These are phyloP conservation scores for Penicillium sp. DNA, from an alignment of 2,329 filamentous ascomycete species.

Conservation along the genomic window DNA sequence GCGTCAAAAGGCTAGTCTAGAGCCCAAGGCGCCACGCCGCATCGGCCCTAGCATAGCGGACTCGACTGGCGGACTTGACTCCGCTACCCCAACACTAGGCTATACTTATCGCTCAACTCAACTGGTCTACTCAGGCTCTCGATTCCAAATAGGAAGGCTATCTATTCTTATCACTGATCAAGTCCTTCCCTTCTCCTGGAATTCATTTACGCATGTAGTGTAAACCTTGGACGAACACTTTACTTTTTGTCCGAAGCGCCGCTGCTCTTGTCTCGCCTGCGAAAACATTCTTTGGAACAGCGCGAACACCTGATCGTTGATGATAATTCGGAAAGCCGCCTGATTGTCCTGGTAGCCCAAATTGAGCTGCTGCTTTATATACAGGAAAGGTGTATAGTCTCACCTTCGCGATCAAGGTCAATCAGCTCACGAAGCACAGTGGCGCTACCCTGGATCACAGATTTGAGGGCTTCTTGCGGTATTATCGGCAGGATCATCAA, in stretches of 20 bases:
- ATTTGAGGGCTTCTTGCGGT: constrained; percentile 25
- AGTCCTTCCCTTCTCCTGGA: background rate
- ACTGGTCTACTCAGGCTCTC: background rate
- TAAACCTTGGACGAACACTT: constrained; percentile 23
- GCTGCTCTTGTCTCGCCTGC: constrained; percentile 25
- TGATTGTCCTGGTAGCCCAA: constrained; percentile 14
- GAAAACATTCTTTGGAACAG: constrained; percentile 29
- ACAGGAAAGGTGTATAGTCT: constrained; percentile 3
- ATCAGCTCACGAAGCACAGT: constrained; percentile 24
- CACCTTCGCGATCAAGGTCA: constrained; percentile 24
- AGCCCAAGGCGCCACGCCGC: background rate
- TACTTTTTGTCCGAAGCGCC: constrained; percentile 32
- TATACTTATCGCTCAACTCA: constrained; percentile 4
- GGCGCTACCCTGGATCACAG: constrained; percentile 20
- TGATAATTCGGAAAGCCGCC: constrained; percentile 27
- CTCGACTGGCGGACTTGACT: constrained; percentile 4
- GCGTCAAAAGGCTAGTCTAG: background rate
- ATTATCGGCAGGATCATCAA: constrained; percentile 22
- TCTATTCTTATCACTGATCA: background rate
- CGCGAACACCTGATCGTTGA: constrained; percentile 16
- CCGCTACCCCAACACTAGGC: constrained; percentile 4
- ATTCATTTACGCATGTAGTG: background rate
- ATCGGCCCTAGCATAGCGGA: background rate
- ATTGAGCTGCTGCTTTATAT: background rate
- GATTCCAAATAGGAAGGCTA: background rate